phyloP scores from a whole-genome alignment of 306 rosid species.

The Pterocarpus santalinus region DNA sequence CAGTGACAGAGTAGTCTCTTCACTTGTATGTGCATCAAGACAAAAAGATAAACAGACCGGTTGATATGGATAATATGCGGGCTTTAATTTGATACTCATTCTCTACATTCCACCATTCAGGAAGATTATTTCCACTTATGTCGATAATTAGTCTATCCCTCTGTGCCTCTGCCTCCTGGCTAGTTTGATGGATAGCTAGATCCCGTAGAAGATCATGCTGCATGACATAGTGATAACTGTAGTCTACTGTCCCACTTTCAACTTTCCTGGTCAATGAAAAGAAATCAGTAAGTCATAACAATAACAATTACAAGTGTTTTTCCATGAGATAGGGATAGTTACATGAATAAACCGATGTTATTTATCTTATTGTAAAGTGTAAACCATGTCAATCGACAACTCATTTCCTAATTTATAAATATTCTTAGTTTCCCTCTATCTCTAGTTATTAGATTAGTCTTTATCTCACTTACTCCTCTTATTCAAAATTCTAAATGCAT shows the following conservation, averaged over 20 bases:
- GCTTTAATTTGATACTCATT: constrained; percentile 53
- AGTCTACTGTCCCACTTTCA: constrained; percentile 45
- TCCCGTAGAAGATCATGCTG: constrained; percentile 73
- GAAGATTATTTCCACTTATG: constrained; percentile 55
- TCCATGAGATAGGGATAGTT: too few species aligned
- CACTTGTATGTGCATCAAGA: not conserved
- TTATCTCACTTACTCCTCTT: too few species aligned
- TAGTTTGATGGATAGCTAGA: constrained; percentile 58
- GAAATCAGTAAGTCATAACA: not conserved
- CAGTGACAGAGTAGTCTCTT: not conserved
- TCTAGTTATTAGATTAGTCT: too few species aligned
- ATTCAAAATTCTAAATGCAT: too few species aligned
- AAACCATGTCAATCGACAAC: too few species aligned
- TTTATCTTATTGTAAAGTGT: too few species aligned
- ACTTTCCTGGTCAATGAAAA: constrained; percentile 52
- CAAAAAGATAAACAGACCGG: constrained; percentile 57
- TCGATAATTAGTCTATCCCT: constrained; percentile 63
- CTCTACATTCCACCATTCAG: constrained; percentile 63
- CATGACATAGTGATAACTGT: constrained; percentile 58
- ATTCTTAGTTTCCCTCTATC: too few species aligned
- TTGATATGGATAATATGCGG: constrained; percentile 64
- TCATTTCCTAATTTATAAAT: too few species aligned
- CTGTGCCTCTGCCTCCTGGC: constrained; percentile 39
- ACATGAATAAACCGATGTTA: not conserved
- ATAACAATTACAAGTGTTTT: too few species aligned